Evolutionary conservation across 371 early-diverging fungal genomes (phyloP), one percentile per base, ranked within the genome.

Genomic region (Mycotypha africana): DNA sequence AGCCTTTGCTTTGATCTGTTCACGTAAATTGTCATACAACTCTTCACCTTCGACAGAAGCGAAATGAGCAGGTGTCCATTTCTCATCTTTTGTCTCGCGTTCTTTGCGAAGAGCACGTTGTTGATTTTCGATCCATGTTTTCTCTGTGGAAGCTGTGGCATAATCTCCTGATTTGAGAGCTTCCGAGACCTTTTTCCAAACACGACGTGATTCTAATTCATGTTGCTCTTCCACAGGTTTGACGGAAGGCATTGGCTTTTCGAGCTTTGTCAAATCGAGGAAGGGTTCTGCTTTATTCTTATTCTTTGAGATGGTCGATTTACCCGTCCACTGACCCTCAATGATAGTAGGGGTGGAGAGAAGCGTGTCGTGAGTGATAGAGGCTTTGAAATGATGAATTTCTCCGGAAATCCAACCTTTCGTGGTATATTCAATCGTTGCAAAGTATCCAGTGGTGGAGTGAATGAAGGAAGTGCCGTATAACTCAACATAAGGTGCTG

Each of bases 321-420:
- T 58, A 11, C 70, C 84, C 7, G 80, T 80, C 86, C 86, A 88
- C 52, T 78, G 76, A 9, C 88, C 86, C 51, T 76, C 70, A 24
- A 85, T 72, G 10, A 69, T 38, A 4, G 64, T 60, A 16, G 62
- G 68, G 23, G 56, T 67, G 1, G 58, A 43, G 12, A n/a, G n/a
- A 12, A 71, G 38, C 1, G 61, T 33, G 34, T 66, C 52, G 20
- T 66, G 58, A 7, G 47, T 75, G 33, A 89, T 58, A 4, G 54
- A 58, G 12, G 86, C 91, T 56, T 89, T 85, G 66, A 89, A 84
- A 47, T 80, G 79, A 56, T 89, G 85, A 38, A 86, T 78, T 50
- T 87, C 89, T 45, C 90, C 90, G 14, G 83, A 81, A 53, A 89
- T 79, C 82, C 86, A 89, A 9, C 88, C 84, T 55, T 79, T 84